These are phyloP conservation scores for Dendrothele bispora DNA, from an alignment of 768 basidiomycete species.

Conservation along the genomic window DNA sequence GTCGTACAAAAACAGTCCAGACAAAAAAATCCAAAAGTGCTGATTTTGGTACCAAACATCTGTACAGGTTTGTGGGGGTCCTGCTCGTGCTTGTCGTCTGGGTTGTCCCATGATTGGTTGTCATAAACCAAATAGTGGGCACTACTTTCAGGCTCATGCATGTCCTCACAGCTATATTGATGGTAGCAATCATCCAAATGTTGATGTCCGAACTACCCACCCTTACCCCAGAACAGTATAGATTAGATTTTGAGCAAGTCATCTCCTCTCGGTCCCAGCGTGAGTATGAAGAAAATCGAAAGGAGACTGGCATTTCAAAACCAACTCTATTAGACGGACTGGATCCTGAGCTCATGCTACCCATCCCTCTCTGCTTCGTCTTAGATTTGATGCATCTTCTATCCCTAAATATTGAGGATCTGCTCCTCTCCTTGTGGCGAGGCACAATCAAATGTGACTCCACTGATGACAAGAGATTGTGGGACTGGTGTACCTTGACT, in stretches of 20 bases:
- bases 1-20: no score
- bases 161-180: background rate
- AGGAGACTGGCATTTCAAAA: conserved; percentile 33
- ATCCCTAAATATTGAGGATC: conserved; percentile 23
- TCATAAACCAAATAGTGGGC: conserved; percentile 16
- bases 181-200: background rate
- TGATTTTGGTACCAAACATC: no score
- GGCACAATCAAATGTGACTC: conserved; percentile 18
- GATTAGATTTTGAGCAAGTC: conserved; percentile 15
- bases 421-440: conserved; percentile 22
- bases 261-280: conserved; percentile 15
- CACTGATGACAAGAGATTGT: conserved; percentile 13
- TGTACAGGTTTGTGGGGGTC: no score
- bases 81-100: conserved; percentile 25
- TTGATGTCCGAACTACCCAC: background rate
- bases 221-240: conserved; percentile 10
- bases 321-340: conserved; percentile 38
- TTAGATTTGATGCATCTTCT: conserved; percentile 45
- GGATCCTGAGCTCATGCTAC: conserved; percentile 12
- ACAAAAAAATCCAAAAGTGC: no score
- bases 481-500: conserved; percentile 20
- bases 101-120: conserved; percentile 25
- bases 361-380: conserved; percentile 32
- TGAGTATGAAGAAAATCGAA: conserved; percentile 24
- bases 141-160: conserved; percentile 7